A percentile compares a stretch with the other conserved stretches of the same genome.
These are phyloP conservation scores for Angomonas deanei DNA, from an alignment of 208 protist genomes.

Conservation along the genomic window DNA sequence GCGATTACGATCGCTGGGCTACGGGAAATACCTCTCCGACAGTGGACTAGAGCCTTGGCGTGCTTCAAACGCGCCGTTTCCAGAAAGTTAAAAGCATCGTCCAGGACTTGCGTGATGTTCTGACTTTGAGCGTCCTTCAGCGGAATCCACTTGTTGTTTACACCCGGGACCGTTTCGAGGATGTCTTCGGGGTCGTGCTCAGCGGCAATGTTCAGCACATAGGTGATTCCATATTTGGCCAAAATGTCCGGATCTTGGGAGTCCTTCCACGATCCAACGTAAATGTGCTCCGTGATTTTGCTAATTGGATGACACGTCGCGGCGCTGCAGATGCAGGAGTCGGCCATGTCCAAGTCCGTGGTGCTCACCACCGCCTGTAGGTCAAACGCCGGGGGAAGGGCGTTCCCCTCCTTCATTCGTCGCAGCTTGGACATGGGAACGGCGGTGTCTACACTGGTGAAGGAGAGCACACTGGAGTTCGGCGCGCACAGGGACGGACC, in stretches of 20 bases:
- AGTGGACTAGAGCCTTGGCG: slow-evolving; percentile 72
- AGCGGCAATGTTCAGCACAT: slow-evolving; percentile 77
- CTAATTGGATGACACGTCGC: slow-evolving; percentile 58
- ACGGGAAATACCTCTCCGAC: slow-evolving; percentile 73
- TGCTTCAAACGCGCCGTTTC: slow-evolving; percentile 33
- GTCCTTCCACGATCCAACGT: slow-evolving; percentile 73
- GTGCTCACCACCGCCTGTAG: slow-evolving; percentile 39
- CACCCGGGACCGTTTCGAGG: slow-evolving; percentile 3
- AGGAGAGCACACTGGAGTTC: neutral
- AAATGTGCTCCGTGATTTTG: slow-evolving; percentile 54
- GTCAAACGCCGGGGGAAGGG: slow-evolving; percentile 44
- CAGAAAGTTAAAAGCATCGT: slow-evolving; percentile 68
- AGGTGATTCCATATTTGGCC: slow-evolving; percentile 35
- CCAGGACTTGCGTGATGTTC: slow-evolving; percentile 44
- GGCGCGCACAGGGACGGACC: too few relatives aligned
- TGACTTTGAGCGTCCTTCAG: slow-evolving; percentile 67
- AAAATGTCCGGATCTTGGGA: slow-evolving; percentile 47
- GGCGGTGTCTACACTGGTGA: neutral
- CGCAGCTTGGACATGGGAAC: neutral
- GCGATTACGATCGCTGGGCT: slow-evolving; percentile 68
- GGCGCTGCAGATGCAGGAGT: slow-evolving; percentile 49
- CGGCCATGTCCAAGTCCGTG: neutral
- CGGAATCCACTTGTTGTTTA: slow-evolving; percentile 50
- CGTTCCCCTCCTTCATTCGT: neutral
- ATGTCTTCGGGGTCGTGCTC: slow-evolving; percentile 33